Conservation (phyloP, 257 asterid genomes). For the Scutellaria barbata region DNA sequence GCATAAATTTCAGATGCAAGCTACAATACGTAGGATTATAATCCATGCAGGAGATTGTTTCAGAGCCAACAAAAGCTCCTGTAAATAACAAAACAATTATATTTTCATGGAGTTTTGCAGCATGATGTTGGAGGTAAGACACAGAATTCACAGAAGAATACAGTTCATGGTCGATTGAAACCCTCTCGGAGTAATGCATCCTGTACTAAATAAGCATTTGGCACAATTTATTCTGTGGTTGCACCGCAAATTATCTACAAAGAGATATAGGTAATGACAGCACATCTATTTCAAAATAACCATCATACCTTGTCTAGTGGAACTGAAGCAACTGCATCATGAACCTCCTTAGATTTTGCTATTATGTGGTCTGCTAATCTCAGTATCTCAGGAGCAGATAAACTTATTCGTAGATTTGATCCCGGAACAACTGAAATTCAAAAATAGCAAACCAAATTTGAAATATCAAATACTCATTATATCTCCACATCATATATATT, state of each 20-base stretch:
- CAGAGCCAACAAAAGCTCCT: neutral
- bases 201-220: neutral
- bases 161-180: too few species aligned
- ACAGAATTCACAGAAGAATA: too few species aligned
- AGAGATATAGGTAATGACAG: neutral
- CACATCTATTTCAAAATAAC: neutral
- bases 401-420: slow-evolving; percentile 55
- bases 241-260: neutral
- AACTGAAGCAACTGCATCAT: slow-evolving; percentile 84
- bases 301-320: slow-evolving; percentile 77
- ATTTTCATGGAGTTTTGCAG: too few species aligned
- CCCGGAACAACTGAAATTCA: slow-evolving; percentile 66
- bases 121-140: too few species aligned
- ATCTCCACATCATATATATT: neutral
- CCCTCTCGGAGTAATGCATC: neutral
- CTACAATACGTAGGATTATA: neutral
- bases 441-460: slow-evolving; percentile 8
- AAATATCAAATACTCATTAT: neutral
- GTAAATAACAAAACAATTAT: slow-evolving; percentile 22
- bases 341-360: slow-evolving; percentile 71
- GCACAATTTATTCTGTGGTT: slow-evolving; percentile 19
- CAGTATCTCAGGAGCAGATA: slow-evolving; percentile 78
- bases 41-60: neutral
- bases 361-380: slow-evolving; percentile 72
- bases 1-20: neutral